Base-by-base conservation (phyloP, 352 stramenopile species). In the Pythium monospermum region DNA sequence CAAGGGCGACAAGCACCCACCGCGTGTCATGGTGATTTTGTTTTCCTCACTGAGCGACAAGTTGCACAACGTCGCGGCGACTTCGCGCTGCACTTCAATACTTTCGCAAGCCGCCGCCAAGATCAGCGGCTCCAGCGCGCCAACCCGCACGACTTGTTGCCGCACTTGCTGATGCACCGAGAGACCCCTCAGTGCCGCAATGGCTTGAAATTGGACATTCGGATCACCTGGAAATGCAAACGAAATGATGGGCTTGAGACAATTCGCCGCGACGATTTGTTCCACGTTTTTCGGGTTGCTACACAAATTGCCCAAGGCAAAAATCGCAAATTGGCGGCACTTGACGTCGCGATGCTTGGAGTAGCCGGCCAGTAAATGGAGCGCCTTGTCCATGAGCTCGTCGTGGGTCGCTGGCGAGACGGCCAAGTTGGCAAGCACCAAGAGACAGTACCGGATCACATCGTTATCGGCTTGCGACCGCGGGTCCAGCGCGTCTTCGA, bases 181-280 rank as follows among this genome's bases (percentile, higher is more conserved):
- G 13, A 99, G 68, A 0, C 94, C 94, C 4, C 91, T 85, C 2
- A 99, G 71, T 1, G 85, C 91, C 5, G 93, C 90, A 35, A 98
- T 97, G 4, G 96, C 94, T 72, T 98, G 95, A 68, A 98, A 98
- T 68, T 98, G 96, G 28, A 98, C 88, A 54, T 98, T 98, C 16
- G 81, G 57, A 32, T 96, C 80, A 4, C 90, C 88, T 5, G 93
- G 94, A 57, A 98, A 98, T 1, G 89, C 77, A 54, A 96, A 98
- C 3, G 90, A 92, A 42, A 99, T 95, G 46, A 98, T 83, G 18
- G 92, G 87, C 59, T 97, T 94, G 21, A 97, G 73, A 45, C 76
- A 94, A 28, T 97, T 88, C 8, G 78, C 73, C 8, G 71, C 72
- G 10, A 98, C 83, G 32, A 98, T 87, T 25, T 57, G 53, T 46